phyloP scores from a whole-genome alignment of 1,284 basidiomycete genomes.

The Tilletia walkeri region DNA sequence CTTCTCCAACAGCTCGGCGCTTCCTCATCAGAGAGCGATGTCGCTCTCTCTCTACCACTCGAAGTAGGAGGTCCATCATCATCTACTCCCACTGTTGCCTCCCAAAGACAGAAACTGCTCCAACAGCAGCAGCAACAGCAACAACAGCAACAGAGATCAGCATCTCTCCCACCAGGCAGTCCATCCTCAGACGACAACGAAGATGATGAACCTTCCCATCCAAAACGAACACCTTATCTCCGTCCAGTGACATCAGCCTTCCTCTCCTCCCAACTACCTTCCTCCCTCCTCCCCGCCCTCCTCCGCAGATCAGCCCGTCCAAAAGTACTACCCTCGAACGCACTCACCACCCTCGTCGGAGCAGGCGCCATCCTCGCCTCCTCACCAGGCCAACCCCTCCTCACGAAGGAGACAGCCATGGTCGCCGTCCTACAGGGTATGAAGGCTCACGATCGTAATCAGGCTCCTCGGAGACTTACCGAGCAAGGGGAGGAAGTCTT shows the following conservation, averaged over 20 bases:
- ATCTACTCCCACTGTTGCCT: background rate
- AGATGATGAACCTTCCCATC: constrained; percentile 97
- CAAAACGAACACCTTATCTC: constrained; percentile 69
- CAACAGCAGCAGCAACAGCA: background rate
- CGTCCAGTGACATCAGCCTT: constrained; percentile 5
- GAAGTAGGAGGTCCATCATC: background rate
- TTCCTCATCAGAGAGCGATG: constrained; percentile 12
- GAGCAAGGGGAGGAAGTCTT: constrained; percentile 32
- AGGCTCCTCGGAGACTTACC: constrained; percentile 10
- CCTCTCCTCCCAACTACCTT: constrained; percentile 2
- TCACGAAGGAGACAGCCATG: constrained; percentile 72
- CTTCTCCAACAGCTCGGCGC: constrained; percentile 15
- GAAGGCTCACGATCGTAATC: constrained; percentile 53
- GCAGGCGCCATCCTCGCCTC: constrained; percentile 79
- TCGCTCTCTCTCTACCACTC: background rate
- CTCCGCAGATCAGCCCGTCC: constrained; percentile 14
- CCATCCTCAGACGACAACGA: too few relatives aligned
- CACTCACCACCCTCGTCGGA: constrained; percentile 74
- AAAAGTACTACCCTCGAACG: constrained; percentile 40
- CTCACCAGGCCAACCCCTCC: constrained; percentile 71
- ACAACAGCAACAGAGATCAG: background rate
- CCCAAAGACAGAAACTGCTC: background rate
- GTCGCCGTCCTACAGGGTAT: constrained; percentile 87
- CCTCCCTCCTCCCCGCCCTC: constrained; percentile 3
- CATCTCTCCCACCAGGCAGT: too few relatives aligned